phyloP scores from a whole-genome alignment of 108 stramenopile species.

The Asterionellopsis glacialis region DNA sequence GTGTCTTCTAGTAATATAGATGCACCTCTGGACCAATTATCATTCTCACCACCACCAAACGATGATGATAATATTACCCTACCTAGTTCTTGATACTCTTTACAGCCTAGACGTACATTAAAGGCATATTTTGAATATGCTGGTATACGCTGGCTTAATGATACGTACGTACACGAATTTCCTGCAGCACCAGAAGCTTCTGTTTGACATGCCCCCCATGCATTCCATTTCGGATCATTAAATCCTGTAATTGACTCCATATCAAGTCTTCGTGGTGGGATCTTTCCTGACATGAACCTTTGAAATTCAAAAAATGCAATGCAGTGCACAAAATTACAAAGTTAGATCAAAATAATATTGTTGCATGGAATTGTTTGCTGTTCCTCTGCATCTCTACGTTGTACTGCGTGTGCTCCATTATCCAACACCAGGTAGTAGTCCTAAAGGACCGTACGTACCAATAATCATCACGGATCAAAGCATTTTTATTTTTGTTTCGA shows the following conservation, averaged over 20 bases:
- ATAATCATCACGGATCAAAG: constrained; percentile 70
- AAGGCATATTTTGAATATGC: constrained; percentile 71
- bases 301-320: too few relatives aligned
- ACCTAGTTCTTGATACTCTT: constrained; percentile 42
- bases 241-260: constrained; percentile 27
- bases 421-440: too few relatives aligned
- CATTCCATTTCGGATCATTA: constrained; percentile 68
- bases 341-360: too few relatives aligned
- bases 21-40: constrained; percentile 7
- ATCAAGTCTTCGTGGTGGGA: constrained; percentile 49
- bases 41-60: too few relatives aligned
- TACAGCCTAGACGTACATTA: constrained; percentile 39
- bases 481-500: constrained; percentile 62
- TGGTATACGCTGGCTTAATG: constrained; percentile 58
- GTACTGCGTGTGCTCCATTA: too few relatives aligned
- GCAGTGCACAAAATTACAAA: too few relatives aligned
- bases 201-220: constrained; percentile 49
- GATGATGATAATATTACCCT: constrained; percentile 11
- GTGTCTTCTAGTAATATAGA: not conserved
- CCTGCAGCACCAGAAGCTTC: constrained; percentile 23
- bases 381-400: too few relatives aligned
- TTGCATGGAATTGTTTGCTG: too few relatives aligned
- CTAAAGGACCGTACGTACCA: constrained; percentile 36
- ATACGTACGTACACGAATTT: constrained; percentile 70
- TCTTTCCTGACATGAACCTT: constrained; percentile 32